These are phyloP conservation scores for Linnemannia elongata DNA, from an alignment of 192 early-diverging fungal species.

Conservation along the genomic window DNA sequence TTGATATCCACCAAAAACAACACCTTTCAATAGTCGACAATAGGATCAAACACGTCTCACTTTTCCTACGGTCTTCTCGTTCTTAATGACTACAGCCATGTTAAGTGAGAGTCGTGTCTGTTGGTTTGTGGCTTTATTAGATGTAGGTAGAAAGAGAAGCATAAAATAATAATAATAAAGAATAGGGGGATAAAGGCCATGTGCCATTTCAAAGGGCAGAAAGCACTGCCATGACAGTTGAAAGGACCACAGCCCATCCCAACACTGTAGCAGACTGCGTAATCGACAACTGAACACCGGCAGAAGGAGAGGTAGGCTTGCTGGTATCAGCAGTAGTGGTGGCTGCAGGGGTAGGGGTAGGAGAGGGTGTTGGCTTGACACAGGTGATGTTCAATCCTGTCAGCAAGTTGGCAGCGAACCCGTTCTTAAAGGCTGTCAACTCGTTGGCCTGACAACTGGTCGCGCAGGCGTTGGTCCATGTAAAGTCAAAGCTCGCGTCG, in stretches of 20 bases:
- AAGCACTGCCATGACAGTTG: conserved; percentile 5
- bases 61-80: not conserved
- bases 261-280: not conserved
- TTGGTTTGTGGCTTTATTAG: too few relatives aligned
- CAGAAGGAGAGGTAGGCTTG: conserved; percentile 4
- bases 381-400: conserved; percentile 40
- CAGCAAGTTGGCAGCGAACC: conserved; percentile 13
- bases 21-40: too few relatives aligned
- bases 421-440: conserved; percentile 21
- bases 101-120: too few relatives aligned
- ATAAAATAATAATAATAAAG: too few relatives aligned
- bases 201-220: not conserved
- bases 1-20: not conserved
- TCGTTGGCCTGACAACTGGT: conserved; percentile 42
- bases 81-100: too few relatives aligned
- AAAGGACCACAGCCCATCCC: conserved; percentile 15
- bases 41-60: not conserved
- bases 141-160: too few relatives aligned
- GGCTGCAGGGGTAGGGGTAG: conserved; percentile 3
- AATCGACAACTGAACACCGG: not conserved
- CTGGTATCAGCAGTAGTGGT: not conserved
- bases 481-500: conserved; percentile 40
- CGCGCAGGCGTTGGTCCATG: conserved; percentile 35
- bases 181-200: not conserved
- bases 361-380: conserved; percentile 38